Evolutionary conservation across 1,284 basidiomycete genomes (phyloP), one percentile per base, ranked within the genome.

Genomic region (Cryptococcus sp.): DNA sequence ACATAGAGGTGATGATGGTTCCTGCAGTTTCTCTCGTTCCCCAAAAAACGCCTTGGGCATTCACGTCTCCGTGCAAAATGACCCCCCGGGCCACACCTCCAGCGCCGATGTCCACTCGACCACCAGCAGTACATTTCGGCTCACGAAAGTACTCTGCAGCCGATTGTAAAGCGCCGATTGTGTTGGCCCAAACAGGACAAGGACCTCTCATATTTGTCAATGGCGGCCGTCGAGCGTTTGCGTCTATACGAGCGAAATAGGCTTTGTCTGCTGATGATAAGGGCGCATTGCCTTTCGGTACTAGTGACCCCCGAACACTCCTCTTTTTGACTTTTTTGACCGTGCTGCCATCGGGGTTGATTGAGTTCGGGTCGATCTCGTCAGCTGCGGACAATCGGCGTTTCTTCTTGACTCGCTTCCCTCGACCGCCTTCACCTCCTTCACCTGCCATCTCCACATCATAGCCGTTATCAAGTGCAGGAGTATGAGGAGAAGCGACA

Each of bases 151-250:
- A 74, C 51, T 71, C 71, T 10, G 63, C 50, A 2, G 69, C 71
- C 3, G 57, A 56, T 17, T 63, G 60, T 4, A 78, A 57, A 1
- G 66, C 70, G 22, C 61, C 49, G 23, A 71, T 58, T 3, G 69
- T 73, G n/a, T 68, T 50, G 0, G 75, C 69, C 75, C 76, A 78
- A 1, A 75, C 67, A 1, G 76, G 73, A 57, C 68, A 70, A 1
- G 64, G 55, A 0, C 68, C 68, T 7, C 50, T 56, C 62, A 71
- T 67, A 25, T 65, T 53, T 2, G 22, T 47, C 47, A 72, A 47
- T 0, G 55, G 45, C 6, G 64, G 64, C 51, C 61, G 68, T 35
- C 25, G 27, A 7, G 27, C 43, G 61, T 73, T 74, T 10, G n/a
- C 56, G 19, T 61, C 58, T 1, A 76, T 48, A 2, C 71, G 64